These are phyloP conservation scores for Hansenula sp. DNA, from an alignment of 1,139 yeast genomes.

Conservation along the genomic window DNA sequence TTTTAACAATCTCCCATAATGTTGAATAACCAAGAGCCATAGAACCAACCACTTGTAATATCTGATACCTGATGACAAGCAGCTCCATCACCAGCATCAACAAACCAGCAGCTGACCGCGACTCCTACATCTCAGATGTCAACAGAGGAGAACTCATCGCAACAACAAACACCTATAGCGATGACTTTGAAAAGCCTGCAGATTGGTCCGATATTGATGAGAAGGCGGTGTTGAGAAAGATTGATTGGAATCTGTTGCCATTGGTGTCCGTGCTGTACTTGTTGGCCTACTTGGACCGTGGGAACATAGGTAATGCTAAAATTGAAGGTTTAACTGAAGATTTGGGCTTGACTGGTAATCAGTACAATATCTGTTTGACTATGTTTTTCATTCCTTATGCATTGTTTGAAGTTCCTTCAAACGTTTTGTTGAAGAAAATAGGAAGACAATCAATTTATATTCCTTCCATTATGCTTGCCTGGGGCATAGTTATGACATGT, in stretches of 20 bases:
- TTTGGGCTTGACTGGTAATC: conserved; percentile 40
- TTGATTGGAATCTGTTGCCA: conserved; percentile 44
- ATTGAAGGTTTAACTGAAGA: conserved; percentile 54
- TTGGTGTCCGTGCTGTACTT: conserved; percentile 48
- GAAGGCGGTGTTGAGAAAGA: conserved; percentile 35
- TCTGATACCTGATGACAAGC: too few species aligned
- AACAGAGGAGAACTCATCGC: too few species aligned
- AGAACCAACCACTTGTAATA: too few species aligned
- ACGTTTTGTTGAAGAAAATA: conserved; percentile 33
- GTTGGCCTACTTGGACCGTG: conserved; percentile 54
- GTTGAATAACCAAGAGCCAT: too few species aligned
- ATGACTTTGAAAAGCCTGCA: too few species aligned
- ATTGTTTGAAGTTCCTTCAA: conserved; percentile 52
- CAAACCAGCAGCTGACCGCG: too few species aligned
- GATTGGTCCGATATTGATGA: background rate
- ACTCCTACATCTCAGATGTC: too few species aligned
- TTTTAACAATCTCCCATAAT: too few species aligned
- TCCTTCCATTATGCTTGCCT: conserved; percentile 44
- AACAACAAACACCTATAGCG: too few species aligned
- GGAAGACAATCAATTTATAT: conserved; percentile 42
- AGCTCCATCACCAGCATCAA: too few species aligned
- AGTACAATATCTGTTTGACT: conserved; percentile 51
- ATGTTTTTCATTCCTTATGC: conserved; percentile 56
- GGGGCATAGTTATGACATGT: conserved; percentile 49
- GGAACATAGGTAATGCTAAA: conserved; percentile 59